These are phyloP conservation scores for Silene noctiflora DNA, from an alignment of 179 eudicot genomes.

Conservation along the genomic window DNA sequence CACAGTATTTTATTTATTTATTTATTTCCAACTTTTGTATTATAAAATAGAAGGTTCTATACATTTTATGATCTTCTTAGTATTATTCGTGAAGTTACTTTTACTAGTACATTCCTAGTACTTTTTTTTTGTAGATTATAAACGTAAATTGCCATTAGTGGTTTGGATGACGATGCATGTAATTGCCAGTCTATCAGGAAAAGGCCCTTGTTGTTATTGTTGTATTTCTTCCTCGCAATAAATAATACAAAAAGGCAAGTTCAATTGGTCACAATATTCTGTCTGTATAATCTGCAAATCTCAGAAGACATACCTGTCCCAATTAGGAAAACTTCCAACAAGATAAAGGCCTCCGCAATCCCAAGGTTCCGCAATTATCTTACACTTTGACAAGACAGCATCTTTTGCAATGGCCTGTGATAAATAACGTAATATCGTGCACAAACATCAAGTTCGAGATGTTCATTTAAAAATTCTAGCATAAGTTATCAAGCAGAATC, in stretches of 20 bases:
- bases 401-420: constrained; percentile 97
- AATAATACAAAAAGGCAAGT: background rate
- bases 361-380: constrained; percentile 98
- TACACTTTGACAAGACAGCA: constrained; percentile 65
- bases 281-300: background rate
- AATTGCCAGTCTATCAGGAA: too few relatives aligned
- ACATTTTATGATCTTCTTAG: too few relatives aligned
- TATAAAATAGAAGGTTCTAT: too few relatives aligned
- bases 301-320: constrained; percentile 69
- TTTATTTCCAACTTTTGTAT: too few relatives aligned
- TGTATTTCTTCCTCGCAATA: background rate
- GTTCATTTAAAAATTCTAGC: background rate
- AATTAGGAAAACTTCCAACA: constrained; percentile 93
- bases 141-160: too few relatives aligned
- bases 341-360: constrained; percentile 99
- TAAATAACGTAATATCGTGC: constrained; percentile 8
- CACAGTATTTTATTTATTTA: too few relatives aligned
- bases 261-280: background rate
- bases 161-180: too few relatives aligned
- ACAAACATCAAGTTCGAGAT: background rate
- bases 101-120: too few relatives aligned
- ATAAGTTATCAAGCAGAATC: background rate
- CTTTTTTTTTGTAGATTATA: too few relatives aligned
- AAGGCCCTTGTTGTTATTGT: background rate
- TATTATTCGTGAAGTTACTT: too few relatives aligned